These are phyloP conservation scores for Saccharomycopsis vini DNA, from an alignment of 805 yeast genomes.

Conservation along the genomic window DNA sequence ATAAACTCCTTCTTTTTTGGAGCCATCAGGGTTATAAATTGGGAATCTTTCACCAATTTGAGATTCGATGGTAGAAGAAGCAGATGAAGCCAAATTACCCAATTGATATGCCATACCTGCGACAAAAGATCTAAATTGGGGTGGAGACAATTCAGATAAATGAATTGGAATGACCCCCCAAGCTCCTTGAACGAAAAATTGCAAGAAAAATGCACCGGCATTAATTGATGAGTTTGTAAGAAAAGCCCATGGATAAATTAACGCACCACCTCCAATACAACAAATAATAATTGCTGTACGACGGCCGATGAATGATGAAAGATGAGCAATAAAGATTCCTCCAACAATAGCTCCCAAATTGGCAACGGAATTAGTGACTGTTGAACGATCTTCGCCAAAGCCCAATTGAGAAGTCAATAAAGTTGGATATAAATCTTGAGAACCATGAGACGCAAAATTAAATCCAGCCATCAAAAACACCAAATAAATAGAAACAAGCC, in stretches of 20 bases:
- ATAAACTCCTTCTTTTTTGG: conserved; percentile 25
- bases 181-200: conserved; percentile 59
- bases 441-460: conserved; percentile 65
- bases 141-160: conserved; percentile 56
- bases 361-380: conserved; percentile 53
- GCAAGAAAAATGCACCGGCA: conserved; percentile 56
- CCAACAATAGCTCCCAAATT: conserved; percentile 63
- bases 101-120: conserved; percentile 59
- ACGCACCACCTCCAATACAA: conserved; percentile 45
- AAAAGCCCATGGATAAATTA: conserved; percentile 57
- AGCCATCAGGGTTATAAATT: conserved; percentile 29
- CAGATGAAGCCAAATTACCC: conserved; percentile 66
- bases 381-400: conserved; percentile 36
- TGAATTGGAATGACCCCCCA: conserved; percentile 68
- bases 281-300: conserved; percentile 45
- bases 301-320: conserved; percentile 51
- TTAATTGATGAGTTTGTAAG: conserved; percentile 28
- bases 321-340: conserved; percentile 49
- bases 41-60: conserved; percentile 53
- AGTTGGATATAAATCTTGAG: conserved; percentile 67
- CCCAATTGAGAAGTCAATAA: conserved; percentile 45
- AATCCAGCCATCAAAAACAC: conserved; percentile 58
- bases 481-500: conserved; percentile 51
- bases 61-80: conserved; percentile 63
- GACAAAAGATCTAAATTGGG: conserved; percentile 53